Evolutionary conservation across 1,284 basidiomycete species (phyloP).

Genomic region (Rhizopogon parksii): DNA sequence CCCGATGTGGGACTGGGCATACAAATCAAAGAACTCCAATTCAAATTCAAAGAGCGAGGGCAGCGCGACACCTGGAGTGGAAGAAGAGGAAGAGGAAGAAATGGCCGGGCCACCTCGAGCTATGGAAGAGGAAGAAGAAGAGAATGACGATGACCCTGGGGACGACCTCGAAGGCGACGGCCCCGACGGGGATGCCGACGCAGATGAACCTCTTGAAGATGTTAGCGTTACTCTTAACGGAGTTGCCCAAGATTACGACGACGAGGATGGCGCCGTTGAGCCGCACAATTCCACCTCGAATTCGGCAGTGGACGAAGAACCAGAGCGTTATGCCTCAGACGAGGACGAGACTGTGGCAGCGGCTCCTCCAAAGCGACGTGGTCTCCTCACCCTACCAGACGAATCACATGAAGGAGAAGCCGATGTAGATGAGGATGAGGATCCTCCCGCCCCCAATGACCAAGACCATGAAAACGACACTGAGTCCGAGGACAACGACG

Average conservation of each 20-base stretch:
- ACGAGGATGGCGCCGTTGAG: slow-evolving; percentile 14
- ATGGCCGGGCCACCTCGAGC: slow-evolving; percentile 46
- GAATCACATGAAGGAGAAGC: slow-evolving; percentile 14
- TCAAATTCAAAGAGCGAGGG: slow-evolving; percentile 19
- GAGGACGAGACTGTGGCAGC: neutral
- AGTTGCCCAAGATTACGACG: slow-evolving; percentile 21
- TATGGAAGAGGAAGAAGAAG: slow-evolving; percentile 57
- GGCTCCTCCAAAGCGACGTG: neutral
- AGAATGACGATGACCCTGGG: slow-evolving; percentile 28
- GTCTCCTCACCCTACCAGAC: neutral
- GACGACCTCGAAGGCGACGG: slow-evolving; percentile 29
- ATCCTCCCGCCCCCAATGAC: slow-evolving; percentile 5
- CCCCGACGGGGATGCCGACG: slow-evolving; percentile 20
- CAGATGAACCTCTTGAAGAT: slow-evolving; percentile 16
- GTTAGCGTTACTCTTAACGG: slow-evolving; percentile 20
- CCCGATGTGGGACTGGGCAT: slow-evolving; percentile 74
- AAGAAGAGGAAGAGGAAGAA: slow-evolving; percentile 52
- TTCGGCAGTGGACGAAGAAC: slow-evolving; percentile 14
- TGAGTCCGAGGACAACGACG: slow-evolving; percentile 30
- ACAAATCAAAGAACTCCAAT: slow-evolving; percentile 36
- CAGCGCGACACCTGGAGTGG: slow-evolving; percentile 29
- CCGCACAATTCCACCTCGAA: slow-evolving; percentile 1
- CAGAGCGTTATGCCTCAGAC: slow-evolving; percentile 15
- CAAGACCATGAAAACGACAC: slow-evolving; percentile 28
- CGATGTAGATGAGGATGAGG: slow-evolving; percentile 26